Percentiles rank a stretch among this genome's conserved stretches.
These are phyloP conservation scores for Colletotrichum magnum DNA, from an alignment of 2,329 filamentous ascomycete genomes.

Conservation along the genomic window DNA sequence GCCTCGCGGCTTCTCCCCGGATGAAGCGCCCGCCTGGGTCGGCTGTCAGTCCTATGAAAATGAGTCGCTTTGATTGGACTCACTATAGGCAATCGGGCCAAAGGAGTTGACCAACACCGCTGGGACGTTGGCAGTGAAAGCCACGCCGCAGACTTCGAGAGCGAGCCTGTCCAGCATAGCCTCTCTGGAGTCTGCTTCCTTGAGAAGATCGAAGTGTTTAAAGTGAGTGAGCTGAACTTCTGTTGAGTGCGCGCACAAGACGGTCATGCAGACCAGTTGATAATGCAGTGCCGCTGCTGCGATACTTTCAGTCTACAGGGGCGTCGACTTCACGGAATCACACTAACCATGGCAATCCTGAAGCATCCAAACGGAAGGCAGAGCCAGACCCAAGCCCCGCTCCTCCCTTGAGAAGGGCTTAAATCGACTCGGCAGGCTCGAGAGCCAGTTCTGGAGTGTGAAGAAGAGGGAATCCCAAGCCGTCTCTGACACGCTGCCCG, in stretches of 20 bases:
- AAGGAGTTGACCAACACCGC: constrained; percentile 63
- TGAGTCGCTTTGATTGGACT: constrained; percentile 33
- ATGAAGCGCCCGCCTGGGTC: constrained; percentile 50
- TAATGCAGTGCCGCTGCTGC: constrained; percentile 61
- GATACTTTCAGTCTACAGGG: not conserved
- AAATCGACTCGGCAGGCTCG: constrained; percentile 48
- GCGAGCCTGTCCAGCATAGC: constrained; percentile 52
- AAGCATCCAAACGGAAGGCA: constrained; percentile 58
- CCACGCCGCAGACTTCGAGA: constrained; percentile 58
- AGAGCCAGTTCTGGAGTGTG: constrained; percentile 50
- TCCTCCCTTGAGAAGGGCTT: constrained; percentile 48
- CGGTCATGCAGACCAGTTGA: constrained; percentile 52
- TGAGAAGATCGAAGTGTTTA: not conserved
- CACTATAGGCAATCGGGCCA: constrained; percentile 63
- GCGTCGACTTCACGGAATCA: not conserved
- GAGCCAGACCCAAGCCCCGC: constrained; percentile 31
- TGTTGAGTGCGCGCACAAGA: constrained; percentile 46
- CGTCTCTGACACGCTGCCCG: constrained; percentile 1
- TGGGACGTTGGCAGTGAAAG: constrained; percentile 58
- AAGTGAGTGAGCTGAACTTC: constrained; percentile 29
- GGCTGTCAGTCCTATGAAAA: not conserved
- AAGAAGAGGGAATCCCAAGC: constrained; percentile 44
- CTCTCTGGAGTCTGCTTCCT: constrained; percentile 21
- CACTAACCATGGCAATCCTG: constrained; percentile 59
- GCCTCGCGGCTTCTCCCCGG: constrained; percentile 42